Evolutionary conservation across 2,329 filamentous ascomycete species (phyloP), one percentile per base, ranked within the genome.

Genomic region (Aspergillus eucalypticola): DNA sequence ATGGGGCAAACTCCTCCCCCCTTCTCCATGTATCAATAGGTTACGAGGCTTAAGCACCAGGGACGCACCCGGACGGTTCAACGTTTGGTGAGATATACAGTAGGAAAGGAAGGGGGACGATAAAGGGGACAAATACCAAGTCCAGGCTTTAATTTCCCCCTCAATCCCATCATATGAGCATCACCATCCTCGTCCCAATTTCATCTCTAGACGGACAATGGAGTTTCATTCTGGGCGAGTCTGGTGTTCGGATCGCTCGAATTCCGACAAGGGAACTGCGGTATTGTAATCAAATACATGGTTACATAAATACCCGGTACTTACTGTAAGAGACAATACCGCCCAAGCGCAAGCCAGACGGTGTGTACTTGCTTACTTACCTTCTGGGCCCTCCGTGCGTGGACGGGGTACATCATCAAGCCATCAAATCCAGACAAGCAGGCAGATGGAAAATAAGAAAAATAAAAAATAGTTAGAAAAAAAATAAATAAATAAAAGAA

Each of bases 221-320:
- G 21, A 21, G 38, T 54, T 54, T 54, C 44, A 48, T 46, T 52
- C 19, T 46, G 19, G 27, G 11, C 27, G 52, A 56, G 49, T 35
- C 41, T 48, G 44, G 42, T 53, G 52, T 38, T 56, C 52, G 53
- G 58, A 55, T 60, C 29, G 21, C 51, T 51, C 41, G 27, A 32
- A 59, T 59, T 59, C 57, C 57, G 57, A 38, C 13, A 10, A 21
- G 39, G 35, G 35, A 23, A 32, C 13, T 53, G 19, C 25, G 32
- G 46, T 27, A 50, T 32, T 7, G 25, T 50, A 50, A 44, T 21
- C 11, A 7, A 21, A 44, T 11, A 44, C 10, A 19, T n/a, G 8
- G 7, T 41, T 38, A 35, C 8, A n/a, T 25, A 54, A 17, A 32
- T 41, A 54, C 29, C 8, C 21, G 15, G 32, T 49, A 41, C 54